A percentile compares a stretch with the other conserved stretches of the same genome.
Evolutionary conservation across 73 alveolate species (phyloP).

Genomic region (Stentor coeruleus): DNA sequence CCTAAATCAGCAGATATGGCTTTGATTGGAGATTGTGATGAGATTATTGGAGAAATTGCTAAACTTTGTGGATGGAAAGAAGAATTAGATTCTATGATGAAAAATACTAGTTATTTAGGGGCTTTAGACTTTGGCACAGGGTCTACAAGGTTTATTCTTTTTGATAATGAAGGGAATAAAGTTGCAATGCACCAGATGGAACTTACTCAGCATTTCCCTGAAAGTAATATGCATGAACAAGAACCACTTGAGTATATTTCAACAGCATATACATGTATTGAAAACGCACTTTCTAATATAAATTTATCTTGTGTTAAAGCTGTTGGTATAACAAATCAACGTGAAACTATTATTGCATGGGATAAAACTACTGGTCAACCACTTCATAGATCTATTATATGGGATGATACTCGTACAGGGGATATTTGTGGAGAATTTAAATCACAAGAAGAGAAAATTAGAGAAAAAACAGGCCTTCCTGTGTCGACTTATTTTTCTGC

Average conservation of each 20-base stretch:
- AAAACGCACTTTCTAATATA: constrained; percentile 25
- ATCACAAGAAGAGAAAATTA: not conserved
- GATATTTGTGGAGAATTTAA: constrained; percentile 35
- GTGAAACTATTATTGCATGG: constrained; percentile 90
- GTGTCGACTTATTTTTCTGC: constrained; percentile 82
- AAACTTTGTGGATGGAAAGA: constrained; percentile 56
- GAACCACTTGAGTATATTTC: constrained; percentile 54
- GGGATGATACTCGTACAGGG: constrained; percentile 66
- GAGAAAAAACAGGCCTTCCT: constrained; percentile 75
- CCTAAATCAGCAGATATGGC: not conserved
- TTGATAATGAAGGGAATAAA: constrained; percentile 32
- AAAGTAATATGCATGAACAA: constrained; percentile 64
- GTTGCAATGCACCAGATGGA: constrained; percentile 40
- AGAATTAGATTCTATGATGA: constrained; percentile 37
- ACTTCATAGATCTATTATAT: constrained; percentile 61
- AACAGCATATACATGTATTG: constrained; percentile 33
- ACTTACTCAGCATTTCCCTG: constrained; percentile 42
- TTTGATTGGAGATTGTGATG: constrained; percentile 50
- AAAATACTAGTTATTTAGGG: constrained; percentile 15
- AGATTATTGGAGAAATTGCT: constrained; percentile 29
- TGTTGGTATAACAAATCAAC: constrained; percentile 77
- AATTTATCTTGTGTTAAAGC: constrained; percentile 27
- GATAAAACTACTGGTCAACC: constrained; percentile 59
- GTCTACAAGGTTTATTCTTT: constrained; percentile 37
- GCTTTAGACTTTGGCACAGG: constrained; percentile 53